These are phyloP conservation scores for Pichia membranifaciens DNA, from an alignment of 805 yeast species.

Conservation along the genomic window DNA sequence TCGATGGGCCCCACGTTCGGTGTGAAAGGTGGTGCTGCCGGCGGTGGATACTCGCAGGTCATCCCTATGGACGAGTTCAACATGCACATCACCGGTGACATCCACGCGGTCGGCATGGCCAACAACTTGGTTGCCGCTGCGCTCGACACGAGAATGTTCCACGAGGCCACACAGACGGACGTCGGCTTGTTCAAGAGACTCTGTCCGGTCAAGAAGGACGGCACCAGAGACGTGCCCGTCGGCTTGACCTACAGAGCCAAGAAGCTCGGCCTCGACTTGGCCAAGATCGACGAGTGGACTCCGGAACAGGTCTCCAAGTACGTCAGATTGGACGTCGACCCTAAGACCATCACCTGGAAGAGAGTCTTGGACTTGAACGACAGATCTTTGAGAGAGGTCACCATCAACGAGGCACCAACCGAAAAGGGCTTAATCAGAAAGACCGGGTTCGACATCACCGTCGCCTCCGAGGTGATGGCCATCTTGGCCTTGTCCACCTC, in stretches of 20 bases:
- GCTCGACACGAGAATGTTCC: conserved; percentile 94
- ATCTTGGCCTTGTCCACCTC: conserved; percentile 79
- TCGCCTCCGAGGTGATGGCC: conserved; percentile 96
- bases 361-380: conserved; percentile 95
- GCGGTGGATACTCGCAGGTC: conserved; percentile 97
- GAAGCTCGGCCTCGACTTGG: conserved; percentile 75
- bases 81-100: conserved; percentile 96
- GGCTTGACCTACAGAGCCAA: conserved; percentile 71
- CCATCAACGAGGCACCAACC: conserved; percentile 87
- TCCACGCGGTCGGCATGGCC: conserved; percentile 93
- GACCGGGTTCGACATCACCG: conserved; percentile 94
- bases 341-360: conserved; percentile 82
- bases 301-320: conserved; percentile 67
- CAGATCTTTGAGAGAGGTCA: conserved; percentile 80
- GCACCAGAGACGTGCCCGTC: conserved; percentile 68
- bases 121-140: conserved; percentile 94
- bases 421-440: conserved; percentile 83
- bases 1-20: conserved; percentile 99
- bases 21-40: conserved; percentile 99
- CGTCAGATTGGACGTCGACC: conserved; percentile 84
- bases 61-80: conserved; percentile 99
- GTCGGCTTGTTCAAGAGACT: conserved; percentile 75
- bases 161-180: conserved; percentile 78
- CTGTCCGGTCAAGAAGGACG: conserved; percentile 75
- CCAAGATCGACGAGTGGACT: conserved; percentile 75